Evolutionary conservation across 768 basidiomycete species (phyloP).

Genomic region (Clavulina sp.): DNA sequence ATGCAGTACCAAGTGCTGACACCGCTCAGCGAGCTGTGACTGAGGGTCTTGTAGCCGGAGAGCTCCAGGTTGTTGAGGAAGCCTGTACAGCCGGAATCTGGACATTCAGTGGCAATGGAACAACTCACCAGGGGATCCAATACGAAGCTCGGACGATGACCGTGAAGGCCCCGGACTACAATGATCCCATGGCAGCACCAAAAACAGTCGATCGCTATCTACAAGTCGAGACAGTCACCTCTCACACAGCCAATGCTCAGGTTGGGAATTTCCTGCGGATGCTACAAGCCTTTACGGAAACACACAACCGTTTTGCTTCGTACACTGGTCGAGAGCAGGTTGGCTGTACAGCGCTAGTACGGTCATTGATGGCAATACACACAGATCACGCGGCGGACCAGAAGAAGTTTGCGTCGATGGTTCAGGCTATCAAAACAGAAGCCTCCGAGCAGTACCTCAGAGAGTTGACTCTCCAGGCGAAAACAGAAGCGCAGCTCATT

Average conservation of each 20-base stretch:
- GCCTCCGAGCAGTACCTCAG: slow-evolving; percentile 1
- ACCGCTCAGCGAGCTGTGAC: background rate
- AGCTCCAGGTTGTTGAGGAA: background rate
- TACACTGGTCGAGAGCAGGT: slow-evolving; percentile 9
- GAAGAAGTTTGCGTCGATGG: slow-evolving; percentile 14
- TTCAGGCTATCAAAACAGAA: slow-evolving; percentile 7
- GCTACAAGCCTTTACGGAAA: background rate
- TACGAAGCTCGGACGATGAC: slow-evolving; percentile 14
- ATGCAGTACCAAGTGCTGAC: background rate
- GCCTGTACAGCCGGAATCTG: background rate
- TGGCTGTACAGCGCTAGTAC: background rate
- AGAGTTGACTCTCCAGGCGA: background rate
- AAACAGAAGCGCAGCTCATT: background rate
- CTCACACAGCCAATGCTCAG: slow-evolving; percentile 17
- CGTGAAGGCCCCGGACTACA: background rate
- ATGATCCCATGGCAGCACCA: background rate
- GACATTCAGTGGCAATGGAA: slow-evolving; percentile 16
- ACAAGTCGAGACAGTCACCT: slow-evolving; percentile 15
- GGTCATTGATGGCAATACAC: slow-evolving; percentile 13
- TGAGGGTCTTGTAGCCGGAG: background rate
- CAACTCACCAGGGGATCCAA: slow-evolving; percentile 14
- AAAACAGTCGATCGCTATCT: slow-evolving; percentile 6
- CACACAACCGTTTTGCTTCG: background rate
- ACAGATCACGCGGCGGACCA: slow-evolving; percentile 20
- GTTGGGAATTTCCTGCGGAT: slow-evolving; percentile 5